These are phyloP conservation scores for Capsicum chinense DNA, from an alignment of 257 asterid species.

Conservation along the genomic window DNA sequence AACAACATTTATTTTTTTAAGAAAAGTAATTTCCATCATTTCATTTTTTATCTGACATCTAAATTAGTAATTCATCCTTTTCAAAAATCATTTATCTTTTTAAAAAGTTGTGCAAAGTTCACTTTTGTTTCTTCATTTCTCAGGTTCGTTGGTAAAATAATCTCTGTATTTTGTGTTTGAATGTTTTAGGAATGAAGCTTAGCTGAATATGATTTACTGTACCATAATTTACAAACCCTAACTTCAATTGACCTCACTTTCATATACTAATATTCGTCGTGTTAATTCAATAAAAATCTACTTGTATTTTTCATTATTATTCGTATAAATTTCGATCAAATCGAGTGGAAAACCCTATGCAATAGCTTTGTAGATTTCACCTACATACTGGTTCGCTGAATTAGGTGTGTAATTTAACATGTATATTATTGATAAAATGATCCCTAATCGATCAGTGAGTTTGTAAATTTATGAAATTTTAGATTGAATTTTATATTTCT, in stretches of 20 bases:
- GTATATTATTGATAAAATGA: neutral
- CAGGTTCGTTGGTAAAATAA: constrained; percentile 10
- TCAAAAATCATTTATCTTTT: too few relatives aligned
- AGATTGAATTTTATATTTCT: neutral
- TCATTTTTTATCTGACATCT: too few relatives aligned
- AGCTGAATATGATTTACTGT: too few relatives aligned
- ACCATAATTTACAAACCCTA: neutral
- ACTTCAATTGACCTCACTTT: neutral
- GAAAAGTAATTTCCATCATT: too few relatives aligned
- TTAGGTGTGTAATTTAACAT: neutral
- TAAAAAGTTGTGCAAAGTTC: too few relatives aligned
- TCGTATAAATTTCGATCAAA: neutral
- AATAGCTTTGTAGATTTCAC: neutral
- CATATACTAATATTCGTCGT: neutral
- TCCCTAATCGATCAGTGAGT: neutral
- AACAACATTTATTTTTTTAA: too few relatives aligned
- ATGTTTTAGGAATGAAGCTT: neutral
- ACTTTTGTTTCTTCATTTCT: neutral
- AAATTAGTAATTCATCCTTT: too few relatives aligned
- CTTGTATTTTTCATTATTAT: neutral
- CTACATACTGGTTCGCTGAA: neutral
- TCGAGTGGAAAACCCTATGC: neutral
- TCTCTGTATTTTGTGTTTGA: neutral
- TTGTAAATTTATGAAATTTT: neutral
- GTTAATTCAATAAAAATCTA: neutral